phyloP scores from a whole-genome alignment of 805 yeast genomes.

The Saturnispora mendoncae region DNA sequence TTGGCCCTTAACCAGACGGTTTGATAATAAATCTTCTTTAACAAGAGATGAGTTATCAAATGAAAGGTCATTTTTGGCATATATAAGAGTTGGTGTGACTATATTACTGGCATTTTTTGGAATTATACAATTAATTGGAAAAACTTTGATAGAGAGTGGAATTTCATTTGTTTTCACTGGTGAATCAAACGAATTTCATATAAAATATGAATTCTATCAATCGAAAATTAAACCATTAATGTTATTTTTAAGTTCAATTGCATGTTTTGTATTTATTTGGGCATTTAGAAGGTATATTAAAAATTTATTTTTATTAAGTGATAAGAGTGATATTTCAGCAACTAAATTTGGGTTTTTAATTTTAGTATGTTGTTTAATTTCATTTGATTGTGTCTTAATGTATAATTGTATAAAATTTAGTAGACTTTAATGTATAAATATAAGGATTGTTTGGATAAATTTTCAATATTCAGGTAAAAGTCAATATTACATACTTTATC shows the following conservation, averaged over 20 bases:
- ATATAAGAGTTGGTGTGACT: conserved; percentile 32
- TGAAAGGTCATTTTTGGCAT: conserved; percentile 53
- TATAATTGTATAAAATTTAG: conserved; percentile 2
- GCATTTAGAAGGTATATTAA: conserved; percentile 4
- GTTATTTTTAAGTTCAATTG: conserved; percentile 3
- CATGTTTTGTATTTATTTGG: conserved; percentile 7
- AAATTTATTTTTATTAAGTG: conserved; percentile 6
- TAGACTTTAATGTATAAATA: background rate
- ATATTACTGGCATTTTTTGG: conserved; percentile 1
- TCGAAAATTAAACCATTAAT: background rate
- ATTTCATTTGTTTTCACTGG: background rate
- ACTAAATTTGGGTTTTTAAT: conserved; percentile 1
- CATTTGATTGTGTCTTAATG: background rate
- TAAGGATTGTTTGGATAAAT: background rate
- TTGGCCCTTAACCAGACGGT: conserved; percentile 8
- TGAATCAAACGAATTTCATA: background rate
- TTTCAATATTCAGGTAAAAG: no score
- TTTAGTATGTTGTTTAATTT: background rate
- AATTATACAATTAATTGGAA: conserved; percentile 8
- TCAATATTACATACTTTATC: no score
- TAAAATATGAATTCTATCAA: background rate
- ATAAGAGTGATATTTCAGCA: conserved; percentile 4
- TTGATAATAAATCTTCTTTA: conserved; percentile 6
- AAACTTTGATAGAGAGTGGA: conserved; percentile 1
- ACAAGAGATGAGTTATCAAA: conserved; percentile 53